phyloP scores from a whole-genome alignment of 768 basidiomycete genomes.

The Mycena leptocephala region DNA sequence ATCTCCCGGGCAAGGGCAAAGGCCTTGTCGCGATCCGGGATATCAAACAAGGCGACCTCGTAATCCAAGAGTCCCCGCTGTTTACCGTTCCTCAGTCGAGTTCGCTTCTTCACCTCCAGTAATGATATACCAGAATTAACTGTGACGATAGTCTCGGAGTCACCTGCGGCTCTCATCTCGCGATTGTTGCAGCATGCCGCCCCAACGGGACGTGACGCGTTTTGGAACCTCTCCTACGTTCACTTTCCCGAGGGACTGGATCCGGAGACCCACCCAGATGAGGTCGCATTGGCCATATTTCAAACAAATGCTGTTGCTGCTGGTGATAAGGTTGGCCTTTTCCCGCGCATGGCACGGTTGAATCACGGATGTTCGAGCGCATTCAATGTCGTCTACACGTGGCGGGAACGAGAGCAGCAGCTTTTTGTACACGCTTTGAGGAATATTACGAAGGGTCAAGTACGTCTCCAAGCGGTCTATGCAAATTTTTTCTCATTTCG shows the following conservation, averaged over 20 bases:
- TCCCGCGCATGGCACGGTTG: constrained; percentile 76
- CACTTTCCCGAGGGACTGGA: constrained; percentile 62
- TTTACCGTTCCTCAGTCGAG: constrained; percentile 67
- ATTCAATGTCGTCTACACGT: constrained; percentile 79
- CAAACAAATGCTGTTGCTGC: constrained; percentile 78
- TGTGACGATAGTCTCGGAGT: constrained; percentile 55
- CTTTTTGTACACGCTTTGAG: constrained; percentile 75
- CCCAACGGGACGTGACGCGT: constrained; percentile 54
- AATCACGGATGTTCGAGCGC: constrained; percentile 81
- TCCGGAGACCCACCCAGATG: constrained; percentile 54
- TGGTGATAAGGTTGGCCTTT: constrained; percentile 71
- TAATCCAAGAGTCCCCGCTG: constrained; percentile 71
- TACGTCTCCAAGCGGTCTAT: constrained; percentile 38
- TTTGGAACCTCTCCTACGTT: constrained; percentile 72
- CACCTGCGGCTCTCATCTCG: constrained; percentile 63
- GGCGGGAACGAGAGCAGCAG: constrained; percentile 64
- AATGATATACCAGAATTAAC: constrained; percentile 2
- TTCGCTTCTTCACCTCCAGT: constrained; percentile 42
- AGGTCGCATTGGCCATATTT: constrained; percentile 76
- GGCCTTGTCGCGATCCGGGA: constrained; percentile 68
- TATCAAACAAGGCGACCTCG: constrained; percentile 74
- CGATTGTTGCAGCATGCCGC: constrained; percentile 52
- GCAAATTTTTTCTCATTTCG: constrained; percentile 4
- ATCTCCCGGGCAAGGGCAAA: constrained; percentile 71
- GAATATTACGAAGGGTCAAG: constrained; percentile 67